Percentiles rank a stretch among this genome's conserved stretches.
These are phyloP conservation scores for Zygosaccharomyces pseudobailii DNA, from an alignment of 1,139 yeast genomes.

Conservation along the genomic window DNA sequence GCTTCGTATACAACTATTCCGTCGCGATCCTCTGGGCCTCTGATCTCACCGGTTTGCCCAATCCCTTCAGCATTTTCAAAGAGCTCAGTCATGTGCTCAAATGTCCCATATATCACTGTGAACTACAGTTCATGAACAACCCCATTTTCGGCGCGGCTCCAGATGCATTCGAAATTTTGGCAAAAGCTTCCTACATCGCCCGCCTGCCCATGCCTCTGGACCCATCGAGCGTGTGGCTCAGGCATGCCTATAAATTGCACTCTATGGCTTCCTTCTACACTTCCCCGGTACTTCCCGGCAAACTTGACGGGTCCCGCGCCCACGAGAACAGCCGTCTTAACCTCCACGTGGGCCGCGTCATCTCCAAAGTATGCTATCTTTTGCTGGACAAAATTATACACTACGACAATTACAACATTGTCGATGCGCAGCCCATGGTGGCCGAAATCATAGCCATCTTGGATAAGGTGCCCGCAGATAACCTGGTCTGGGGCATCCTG, in stretches of 20 bases:
- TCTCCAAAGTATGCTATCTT: constrained; percentile 15
- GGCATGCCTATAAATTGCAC: constrained; percentile 11
- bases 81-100: constrained; percentile 33
- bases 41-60: constrained; percentile 33
- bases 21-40: constrained; percentile 31
- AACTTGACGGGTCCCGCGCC: background rate
- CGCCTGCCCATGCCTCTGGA: constrained; percentile 27
- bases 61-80: constrained; percentile 38
- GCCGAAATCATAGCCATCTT: constrained; percentile 12
- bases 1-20: constrained; percentile 39
- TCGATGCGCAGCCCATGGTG: constrained; percentile 12
- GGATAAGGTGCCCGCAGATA: constrained; percentile 12
- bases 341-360: constrained; percentile 13
- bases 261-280: constrained; percentile 15
- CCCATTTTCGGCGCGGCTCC: constrained; percentile 38
- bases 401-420: constrained; percentile 8
- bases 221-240: constrained; percentile 11
- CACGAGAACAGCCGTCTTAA: constrained; percentile 11
- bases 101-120: constrained; percentile 34
- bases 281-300: constrained; percentile 9
- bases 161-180: constrained; percentile 38
- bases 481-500: constrained; percentile 16
- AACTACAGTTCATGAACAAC: constrained; percentile 36
- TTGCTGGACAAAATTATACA: constrained; percentile 12
- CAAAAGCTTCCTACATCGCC: constrained; percentile 40